phyloP scores from a whole-genome alignment of 768 basidiomycete species.

The Suillus bovinus region DNA sequence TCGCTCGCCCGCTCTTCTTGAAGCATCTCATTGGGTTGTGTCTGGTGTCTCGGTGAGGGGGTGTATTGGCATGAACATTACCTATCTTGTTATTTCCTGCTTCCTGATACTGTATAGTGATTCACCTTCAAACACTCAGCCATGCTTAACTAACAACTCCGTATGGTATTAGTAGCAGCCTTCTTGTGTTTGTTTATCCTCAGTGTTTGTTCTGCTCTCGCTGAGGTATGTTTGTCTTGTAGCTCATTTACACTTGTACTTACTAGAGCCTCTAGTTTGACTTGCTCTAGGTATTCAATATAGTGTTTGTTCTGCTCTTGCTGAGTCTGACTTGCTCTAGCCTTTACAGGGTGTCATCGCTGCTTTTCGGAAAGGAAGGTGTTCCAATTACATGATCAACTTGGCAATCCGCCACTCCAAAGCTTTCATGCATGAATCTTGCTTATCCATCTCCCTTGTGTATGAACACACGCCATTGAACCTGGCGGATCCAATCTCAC shows the following conservation, averaged over 20 bases:
- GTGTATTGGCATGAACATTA: no score
- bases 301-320: background rate
- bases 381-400: background rate
- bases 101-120: background rate
- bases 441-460: no score
- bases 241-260: background rate
- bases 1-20: no score
- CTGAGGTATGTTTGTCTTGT: background rate
- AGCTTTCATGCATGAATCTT: background rate
- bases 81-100: background rate
- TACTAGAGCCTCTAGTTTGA: background rate
- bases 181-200: background rate
- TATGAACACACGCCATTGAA: no score
- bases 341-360: background rate
- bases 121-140: background rate
- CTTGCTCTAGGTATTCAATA: background rate
- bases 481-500: no score
- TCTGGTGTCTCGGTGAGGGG: no score
- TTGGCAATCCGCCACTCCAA: background rate
- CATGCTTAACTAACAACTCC: background rate
- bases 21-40: no score
- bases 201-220: background rate
- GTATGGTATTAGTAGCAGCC: background rate
- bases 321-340: constrained; percentile 2
- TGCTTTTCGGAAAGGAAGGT: background rate